Evolutionary conservation across 257 asterid genomes (phyloP), one percentile per base, ranked within the genome.

Genomic region (Cinchona pubescens): DNA sequence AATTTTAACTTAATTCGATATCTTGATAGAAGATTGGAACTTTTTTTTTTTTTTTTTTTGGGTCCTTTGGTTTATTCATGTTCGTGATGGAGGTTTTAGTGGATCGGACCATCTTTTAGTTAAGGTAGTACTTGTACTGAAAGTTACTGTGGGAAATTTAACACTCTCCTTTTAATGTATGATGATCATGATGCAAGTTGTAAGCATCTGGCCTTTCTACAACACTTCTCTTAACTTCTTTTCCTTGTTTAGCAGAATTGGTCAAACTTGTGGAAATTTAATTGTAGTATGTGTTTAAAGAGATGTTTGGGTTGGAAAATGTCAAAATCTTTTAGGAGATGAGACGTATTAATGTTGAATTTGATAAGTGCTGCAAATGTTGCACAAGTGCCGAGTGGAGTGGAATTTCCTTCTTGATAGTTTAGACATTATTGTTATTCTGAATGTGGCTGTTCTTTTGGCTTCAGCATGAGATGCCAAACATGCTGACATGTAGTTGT

Each of bases 21-120:
- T 58, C 58, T 71, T 53, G 35, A 38, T 48, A 76, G 53, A 66
- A 78, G 60, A 30, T 72, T 43, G 69, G 25, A 72, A 55, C 65
- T 21, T 55, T 76, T 69, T 59, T 13, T 63, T n/a, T 6, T 4
- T 51, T 16, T 38, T 32, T 48, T 69, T n/a, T n/a, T n/a, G n/a
- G 23, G 8, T 48, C 66, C 35, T 53, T 55, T 46, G n/a, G 68
- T 19, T 58, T 60, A 13, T 59, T 27, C n/a, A n/a, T n/a, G 19
- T 29, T 12, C 5, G 4, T 56, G 30, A 2, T n/a, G 63, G 63
- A n/a, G 34, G 15, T 2, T 56, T 59, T 30, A 12, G 35, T 59
- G 4, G 42, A 14, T 68, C 11, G 73, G 58, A 25, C 61, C 53
- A 15, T 65, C n/a, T 62, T 18, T 62, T 32, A 19, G 59, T 23